Evolutionary conservation across 192 early-diverging fungal species (phyloP), one percentile per base, ranked within the genome.

Genomic region (Chytriomyces hyalinus): DNA sequence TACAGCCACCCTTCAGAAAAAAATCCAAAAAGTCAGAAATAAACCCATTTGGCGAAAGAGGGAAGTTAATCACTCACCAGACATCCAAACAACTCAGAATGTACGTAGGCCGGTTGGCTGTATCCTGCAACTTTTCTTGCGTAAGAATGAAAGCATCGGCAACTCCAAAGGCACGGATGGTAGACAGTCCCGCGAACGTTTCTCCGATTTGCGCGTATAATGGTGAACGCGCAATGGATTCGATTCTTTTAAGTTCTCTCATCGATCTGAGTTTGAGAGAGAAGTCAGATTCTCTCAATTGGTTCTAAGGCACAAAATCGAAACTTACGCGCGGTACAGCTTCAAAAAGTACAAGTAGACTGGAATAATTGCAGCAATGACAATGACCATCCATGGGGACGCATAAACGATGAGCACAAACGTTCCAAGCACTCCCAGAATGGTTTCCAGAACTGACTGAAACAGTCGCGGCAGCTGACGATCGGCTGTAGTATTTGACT

Each of bases 161-260:
- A 69, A 90, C 94, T 61, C 88, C 77, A 75, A 93, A 97, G 0
- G 95, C 94, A 22, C 96, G 89, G 76, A 98, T 97, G 1, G 94
- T 95, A 3, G 92, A 78, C 8, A 95, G 65, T 0, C 97, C 97
- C 22, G 86, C 88, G 17, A 96, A 78, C 0, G 92, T 90, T 70
- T 97, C 95, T 6, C 88, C 89, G 75, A 95, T 93, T 50, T 93
- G 93, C 0, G 94, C 85, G 76, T 94, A 96, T 1, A 96, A 82
- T 1, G 93, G 93, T 3, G 90, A 92, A 46, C 92, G 86, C n/a
- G 15, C 46, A 46, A 67, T 11, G 43, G 26, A 26, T 67, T 11
- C 28, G 13, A 67, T 17, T 15, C 26, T 17, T 17, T 46, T 47
- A 2, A 67, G 45, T 5, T 47, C 53, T n/a, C 53, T 13, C 53